Base-by-base conservation (phyloP, 441 rosid genomes). In the Populus hybrid region DNA sequence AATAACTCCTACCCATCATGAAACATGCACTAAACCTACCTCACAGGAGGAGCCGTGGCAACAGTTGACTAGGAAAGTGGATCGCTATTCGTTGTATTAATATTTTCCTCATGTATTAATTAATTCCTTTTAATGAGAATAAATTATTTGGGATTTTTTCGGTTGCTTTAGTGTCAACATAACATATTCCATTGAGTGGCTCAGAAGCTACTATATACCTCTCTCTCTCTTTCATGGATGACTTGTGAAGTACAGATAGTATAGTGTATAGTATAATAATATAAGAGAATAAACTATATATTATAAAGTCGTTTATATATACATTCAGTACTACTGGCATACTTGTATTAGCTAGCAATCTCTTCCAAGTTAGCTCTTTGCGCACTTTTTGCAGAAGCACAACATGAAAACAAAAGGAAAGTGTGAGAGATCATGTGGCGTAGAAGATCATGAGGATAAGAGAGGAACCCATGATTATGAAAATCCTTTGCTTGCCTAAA, bases 151-250 rank as follows among this genome's bases (percentile, higher is more conserved):
- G 73, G 57, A 34, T 1, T 23, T 21, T 73, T 32, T 36, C 26
- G 73, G 72, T 84, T 80, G 84, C 78, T 80, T 63, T 80, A 59
- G 77, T 77, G 77, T 83, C 82, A 74, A 75, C 73, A 61, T 76
- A 76, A 36, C 84, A 75, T 75, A 78, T 66, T 35, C 84, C 23
- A 70, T 32, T 78, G 88, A 85, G 86, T 85, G 86, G 85, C 82
- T 77, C 42, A 42, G 35, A 82, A 81, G 86, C 83, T 73, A 84
- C 84, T 79, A 73, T 68, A 78, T 63, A 0, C 14, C 28, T 36
- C 64, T 61, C 70, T 72, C 65, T 40, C 53, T 8, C 67, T 36
- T 70, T 64, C 65, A 53, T 61, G 64, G 80, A 73, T 79, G 78
- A 70, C 85, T 78, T 82, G 81, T 66, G 80, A 76, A 71, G 69